phyloP scores from a whole-genome alignment of 495 filamentous ascomycete genomes.

The Xylaria curta region DNA sequence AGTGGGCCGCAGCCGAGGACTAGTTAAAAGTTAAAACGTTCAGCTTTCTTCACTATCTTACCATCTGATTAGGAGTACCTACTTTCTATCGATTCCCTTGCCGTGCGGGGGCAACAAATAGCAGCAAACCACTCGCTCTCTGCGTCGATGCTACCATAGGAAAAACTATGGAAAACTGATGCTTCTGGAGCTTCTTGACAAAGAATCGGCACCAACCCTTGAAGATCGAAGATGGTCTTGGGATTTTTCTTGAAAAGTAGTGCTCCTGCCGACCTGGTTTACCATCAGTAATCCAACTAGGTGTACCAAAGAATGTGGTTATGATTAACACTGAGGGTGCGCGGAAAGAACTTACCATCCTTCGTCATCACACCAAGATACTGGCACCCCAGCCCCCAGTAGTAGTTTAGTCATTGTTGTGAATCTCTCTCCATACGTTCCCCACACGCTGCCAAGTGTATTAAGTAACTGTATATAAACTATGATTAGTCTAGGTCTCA shows the following conservation, averaged over 20 bases:
- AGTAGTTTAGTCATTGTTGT: slow-evolving; percentile 4
- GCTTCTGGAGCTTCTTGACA: no score
- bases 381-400: neutral
- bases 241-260: neutral
- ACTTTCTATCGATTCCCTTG: neutral
- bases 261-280: slow-evolving; percentile 1
- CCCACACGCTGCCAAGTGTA: neutral
- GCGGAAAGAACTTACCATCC: neutral
- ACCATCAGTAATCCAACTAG: neutral
- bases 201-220: no score
- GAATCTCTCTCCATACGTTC: neutral
- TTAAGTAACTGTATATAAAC: neutral
- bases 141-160: no score
- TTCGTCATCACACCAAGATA: neutral
- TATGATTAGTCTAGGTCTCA: neutral
- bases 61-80: neutral
- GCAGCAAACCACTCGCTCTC: neutral
- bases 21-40: neutral
- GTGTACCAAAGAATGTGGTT: neutral
- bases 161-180: no score
- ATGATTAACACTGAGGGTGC: neutral
- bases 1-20: slow-evolving; percentile 8
- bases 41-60: neutral
- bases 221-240: neutral
- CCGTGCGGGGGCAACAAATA: neutral